Conservation (phyloP, 1,139 yeast species). For the Debaryomyces singareniensis region DNA sequence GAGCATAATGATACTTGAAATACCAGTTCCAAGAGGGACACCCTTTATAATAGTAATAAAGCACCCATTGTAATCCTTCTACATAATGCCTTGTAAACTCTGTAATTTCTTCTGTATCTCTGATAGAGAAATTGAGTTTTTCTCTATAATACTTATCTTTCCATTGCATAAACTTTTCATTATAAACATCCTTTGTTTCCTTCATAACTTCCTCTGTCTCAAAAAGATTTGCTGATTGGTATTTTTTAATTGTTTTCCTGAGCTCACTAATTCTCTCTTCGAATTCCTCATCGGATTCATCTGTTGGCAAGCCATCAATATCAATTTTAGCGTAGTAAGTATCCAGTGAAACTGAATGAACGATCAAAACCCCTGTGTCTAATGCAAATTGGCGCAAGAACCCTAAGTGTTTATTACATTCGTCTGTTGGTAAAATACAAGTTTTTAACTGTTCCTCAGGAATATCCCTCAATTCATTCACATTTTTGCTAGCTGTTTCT, state of each 20-base stretch:
- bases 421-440: constrained; percentile 43
- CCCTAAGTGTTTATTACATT: constrained; percentile 44
- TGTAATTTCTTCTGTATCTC: constrained; percentile 49
- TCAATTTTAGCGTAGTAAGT: constrained; percentile 58
- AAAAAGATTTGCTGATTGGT: constrained; percentile 65
- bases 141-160: constrained; percentile 74
- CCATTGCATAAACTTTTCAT: constrained; percentile 73
- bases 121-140: constrained; percentile 63
- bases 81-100: constrained; percentile 75
- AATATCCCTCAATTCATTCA: constrained; percentile 22
- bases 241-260: constrained; percentile 49
- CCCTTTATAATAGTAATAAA: constrained; percentile 83
- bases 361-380: constrained; percentile 59
- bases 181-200: constrained; percentile 58
- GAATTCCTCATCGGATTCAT: constrained; percentile 59
- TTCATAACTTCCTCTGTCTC: constrained; percentile 58
- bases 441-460: constrained; percentile 45
- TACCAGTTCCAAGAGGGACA: constrained; percentile 96
- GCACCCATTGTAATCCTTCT: constrained; percentile 95
- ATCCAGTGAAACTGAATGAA: constrained; percentile 53
- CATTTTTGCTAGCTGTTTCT: constrained; percentile 27
- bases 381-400: constrained; percentile 58
- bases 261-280: constrained; percentile 41
- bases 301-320: constrained; percentile 64
- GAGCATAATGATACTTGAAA: constrained; percentile 82